Evolutionary conservation across 129 eudicot genomes (phyloP), one percentile per base, ranked within the genome.

Genomic region (Heracleum sosnowskyi): DNA sequence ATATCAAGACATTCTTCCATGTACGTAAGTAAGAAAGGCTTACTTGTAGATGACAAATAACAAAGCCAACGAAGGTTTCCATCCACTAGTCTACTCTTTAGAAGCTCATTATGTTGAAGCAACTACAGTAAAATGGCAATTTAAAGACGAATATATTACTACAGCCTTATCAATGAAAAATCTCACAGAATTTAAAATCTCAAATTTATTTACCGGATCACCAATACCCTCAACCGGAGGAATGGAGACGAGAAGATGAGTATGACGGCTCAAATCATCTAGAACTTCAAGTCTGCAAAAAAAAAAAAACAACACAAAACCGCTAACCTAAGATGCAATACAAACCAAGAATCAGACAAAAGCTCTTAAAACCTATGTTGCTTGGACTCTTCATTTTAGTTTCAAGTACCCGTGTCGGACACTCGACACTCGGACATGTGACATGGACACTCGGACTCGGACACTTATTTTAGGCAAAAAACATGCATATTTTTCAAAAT

Each of bases 21-120:
- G 18, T 5, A 51, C 7, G 66, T 11, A 41, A 79, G 57, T 29
- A 82, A 45, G 39, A 24, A 13, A 79, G 26, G 76, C 86, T 68
- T 79, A 93, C 98, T 80, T 57, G 98, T 93, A 26, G 98, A 83
- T 29, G 97, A 93, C 75, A 93, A 87, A 84, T 93, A 91, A 73
- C 88, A 82, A n/a, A 91, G 83, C 98, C 98, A 93, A 76, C 81
- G 87, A 72, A 93, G 91, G 80, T 85, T 68, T 73, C 89, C 89
- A 73, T 63, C 85, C 62, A 79, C 71, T 49, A 91, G 81, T 62
- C 82, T 79, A 51, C 47, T 82, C 49, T 76, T 86, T 41, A 93
- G 49, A 63, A 85, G 82, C 77, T 90, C 88, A 68, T 75, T 76
- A 80, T 89, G 87, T 77, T 82, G 89, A 84, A 91, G 96, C 84